A percentile compares a stretch with the other conserved stretches of the same genome.
Evolutionary conservation across 2,329 filamentous ascomycete species (phyloP).

Genomic region (Penicillium fuscoglaucum): DNA sequence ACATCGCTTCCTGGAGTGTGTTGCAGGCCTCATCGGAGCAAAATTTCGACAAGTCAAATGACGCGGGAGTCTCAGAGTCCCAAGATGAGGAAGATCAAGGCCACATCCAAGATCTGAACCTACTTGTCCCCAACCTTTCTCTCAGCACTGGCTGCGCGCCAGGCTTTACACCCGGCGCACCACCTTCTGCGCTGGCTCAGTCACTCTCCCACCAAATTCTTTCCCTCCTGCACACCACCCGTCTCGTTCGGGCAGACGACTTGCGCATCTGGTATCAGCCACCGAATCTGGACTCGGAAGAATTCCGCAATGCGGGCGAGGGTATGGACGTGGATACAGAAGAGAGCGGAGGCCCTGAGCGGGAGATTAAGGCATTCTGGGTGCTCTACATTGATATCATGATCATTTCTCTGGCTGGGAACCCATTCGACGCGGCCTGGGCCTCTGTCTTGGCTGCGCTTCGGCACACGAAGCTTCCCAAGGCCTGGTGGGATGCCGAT

Average conservation of each 20-base stretch:
- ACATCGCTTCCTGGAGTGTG: slow-evolving; percentile 62
- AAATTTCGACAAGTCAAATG: slow-evolving; percentile 33
- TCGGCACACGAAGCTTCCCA: slow-evolving; percentile 72
- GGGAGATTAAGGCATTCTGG: slow-evolving; percentile 82
- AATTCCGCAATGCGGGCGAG: slow-evolving; percentile 44
- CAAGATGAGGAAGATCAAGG: slow-evolving; percentile 46
- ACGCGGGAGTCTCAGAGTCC: slow-evolving; percentile 46
- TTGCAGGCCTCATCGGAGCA: slow-evolving; percentile 36
- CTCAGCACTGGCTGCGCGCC: slow-evolving; percentile 88
- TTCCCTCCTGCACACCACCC: slow-evolving; percentile 70
- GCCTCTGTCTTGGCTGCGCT: slow-evolving; percentile 78
- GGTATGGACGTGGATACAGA: slow-evolving; percentile 52
- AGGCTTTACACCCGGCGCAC: slow-evolving; percentile 77
- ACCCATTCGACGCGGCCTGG: slow-evolving; percentile 90
- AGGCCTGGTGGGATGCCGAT: slow-evolving; percentile 81
- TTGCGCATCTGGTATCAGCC: slow-evolving; percentile 70
- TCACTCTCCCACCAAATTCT: slow-evolving; percentile 78
- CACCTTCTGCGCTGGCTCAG: slow-evolving; percentile 78
- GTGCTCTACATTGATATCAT: slow-evolving; percentile 92
- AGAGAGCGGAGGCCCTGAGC: slow-evolving; percentile 31
- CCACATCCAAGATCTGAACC: slow-evolving; percentile 54
- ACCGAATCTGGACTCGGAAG: slow-evolving; percentile 40
- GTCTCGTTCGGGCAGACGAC: slow-evolving; percentile 65
- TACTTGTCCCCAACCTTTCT: slow-evolving; percentile 92
- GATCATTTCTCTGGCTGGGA: slow-evolving; percentile 89